These are phyloP conservation scores for Sclerotinia glacialis DNA, from an alignment of 2,329 filamentous ascomycete genomes.

Conservation along the genomic window DNA sequence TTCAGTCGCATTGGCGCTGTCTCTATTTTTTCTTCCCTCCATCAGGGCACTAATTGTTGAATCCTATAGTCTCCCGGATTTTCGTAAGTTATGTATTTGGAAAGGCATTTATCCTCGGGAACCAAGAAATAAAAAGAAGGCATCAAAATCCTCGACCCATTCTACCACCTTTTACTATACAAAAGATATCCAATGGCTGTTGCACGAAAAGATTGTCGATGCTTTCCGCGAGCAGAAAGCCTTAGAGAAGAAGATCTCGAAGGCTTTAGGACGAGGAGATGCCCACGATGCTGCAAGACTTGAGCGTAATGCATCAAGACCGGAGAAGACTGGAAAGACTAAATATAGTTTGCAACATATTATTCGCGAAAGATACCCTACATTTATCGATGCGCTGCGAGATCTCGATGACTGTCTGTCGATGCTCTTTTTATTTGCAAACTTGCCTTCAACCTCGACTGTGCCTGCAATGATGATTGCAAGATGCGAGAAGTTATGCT, in stretches of 20 bases:
- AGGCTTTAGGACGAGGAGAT: slow-evolving; percentile 87
- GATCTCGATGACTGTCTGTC: slow-evolving; percentile 96
- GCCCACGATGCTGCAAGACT: slow-evolving; percentile 82
- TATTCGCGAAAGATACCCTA: slow-evolving; percentile 96
- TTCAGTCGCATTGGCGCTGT: background rate
- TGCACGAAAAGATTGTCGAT: slow-evolving; percentile 89
- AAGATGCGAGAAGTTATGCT: slow-evolving; percentile 85
- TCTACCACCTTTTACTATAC: slow-evolving; percentile 90
- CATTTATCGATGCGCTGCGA: slow-evolving; percentile 88
- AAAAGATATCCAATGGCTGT: slow-evolving; percentile 97
- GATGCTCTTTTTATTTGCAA: slow-evolving; percentile 96
- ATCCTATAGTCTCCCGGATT: slow-evolving; percentile 76
- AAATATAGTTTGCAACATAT: slow-evolving; percentile 93
- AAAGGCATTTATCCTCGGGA: slow-evolving; percentile 99
- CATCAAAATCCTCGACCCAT: slow-evolving; percentile 81
- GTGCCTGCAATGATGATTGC: slow-evolving; percentile 95
- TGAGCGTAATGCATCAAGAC: slow-evolving; percentile 78
- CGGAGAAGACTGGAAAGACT: slow-evolving; percentile 88
- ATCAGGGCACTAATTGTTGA: background rate
- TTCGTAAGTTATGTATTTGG: slow-evolving; percentile 98
- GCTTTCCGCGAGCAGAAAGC: slow-evolving; percentile 98
- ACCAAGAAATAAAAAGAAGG: slow-evolving; percentile 96
- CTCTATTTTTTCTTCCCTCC: background rate
- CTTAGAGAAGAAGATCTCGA: slow-evolving; percentile 95
- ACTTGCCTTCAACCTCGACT: slow-evolving; percentile 82